Percentiles rank a stretch among this genome's conserved stretches.
Conservation (phyloP, 352 stramenopile species). For the Phytophthora kernoviae region DNA sequence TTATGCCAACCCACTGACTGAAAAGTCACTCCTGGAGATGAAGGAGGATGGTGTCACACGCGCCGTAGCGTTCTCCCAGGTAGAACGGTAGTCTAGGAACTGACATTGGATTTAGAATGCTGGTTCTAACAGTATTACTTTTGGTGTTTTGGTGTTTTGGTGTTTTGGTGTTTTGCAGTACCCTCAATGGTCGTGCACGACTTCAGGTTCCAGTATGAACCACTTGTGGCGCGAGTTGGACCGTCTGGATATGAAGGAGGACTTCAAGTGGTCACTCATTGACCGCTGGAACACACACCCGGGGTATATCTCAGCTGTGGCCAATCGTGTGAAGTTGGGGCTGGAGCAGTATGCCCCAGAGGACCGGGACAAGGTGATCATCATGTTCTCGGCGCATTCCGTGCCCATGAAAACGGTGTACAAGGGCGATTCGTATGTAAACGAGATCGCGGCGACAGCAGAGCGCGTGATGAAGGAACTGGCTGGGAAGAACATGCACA, state of each 20-base stretch:
- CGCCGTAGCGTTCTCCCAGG: conserved; percentile 97
- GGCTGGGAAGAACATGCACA: conserved; percentile 75
- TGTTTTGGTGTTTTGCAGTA: conserved; percentile 63
- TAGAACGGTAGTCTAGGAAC: conserved; percentile 5
- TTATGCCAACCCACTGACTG: conserved; percentile 98
- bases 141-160: neutral
- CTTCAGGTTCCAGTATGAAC: conserved; percentile 95
- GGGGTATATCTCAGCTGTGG: conserved; percentile 95
- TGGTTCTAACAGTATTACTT: neutral
- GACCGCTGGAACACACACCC: conserved; percentile 95
- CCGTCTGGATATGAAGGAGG: conserved; percentile 87
- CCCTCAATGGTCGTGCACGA: conserved; percentile 98
- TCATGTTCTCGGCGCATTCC: conserved; percentile 92
- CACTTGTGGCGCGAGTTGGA: conserved; percentile 86
- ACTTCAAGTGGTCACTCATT: conserved; percentile 87
- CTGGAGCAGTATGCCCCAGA: conserved; percentile 92
- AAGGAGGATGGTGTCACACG: conserved; percentile 93
- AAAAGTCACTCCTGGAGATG: conserved; percentile 96
- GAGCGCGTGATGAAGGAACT: conserved; percentile 80
- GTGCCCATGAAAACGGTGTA: conserved; percentile 91
- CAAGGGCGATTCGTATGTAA: conserved; percentile 89
- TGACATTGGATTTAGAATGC: neutral
- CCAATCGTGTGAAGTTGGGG: conserved; percentile 91
- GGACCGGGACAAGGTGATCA: conserved; percentile 88
- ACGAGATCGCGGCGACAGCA: conserved; percentile 78